Conservation (phyloP, 2,329 filamentous ascomycete species). For the Hymenoscyphus scutula region DNA sequence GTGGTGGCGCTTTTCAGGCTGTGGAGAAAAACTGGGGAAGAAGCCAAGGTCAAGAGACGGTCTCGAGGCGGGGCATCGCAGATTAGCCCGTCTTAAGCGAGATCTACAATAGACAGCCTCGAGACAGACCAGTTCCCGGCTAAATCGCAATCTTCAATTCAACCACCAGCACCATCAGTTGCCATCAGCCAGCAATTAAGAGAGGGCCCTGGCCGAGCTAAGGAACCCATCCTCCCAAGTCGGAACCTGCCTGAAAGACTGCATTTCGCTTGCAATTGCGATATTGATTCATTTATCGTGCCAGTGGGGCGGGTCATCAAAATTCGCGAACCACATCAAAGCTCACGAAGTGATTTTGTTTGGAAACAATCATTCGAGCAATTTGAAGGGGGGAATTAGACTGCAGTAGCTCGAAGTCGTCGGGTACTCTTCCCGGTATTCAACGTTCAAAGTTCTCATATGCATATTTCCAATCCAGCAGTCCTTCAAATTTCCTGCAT, state of each 20-base stretch:
- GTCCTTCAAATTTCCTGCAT: no score
- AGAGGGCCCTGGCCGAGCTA: no score
- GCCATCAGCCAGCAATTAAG: no score
- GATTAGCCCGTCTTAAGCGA: conserved; percentile 7
- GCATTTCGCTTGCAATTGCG: background rate
- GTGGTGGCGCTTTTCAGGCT: conserved; percentile 11
- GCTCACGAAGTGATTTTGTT: no score
- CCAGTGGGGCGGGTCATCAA: background rate
- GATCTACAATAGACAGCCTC: background rate
- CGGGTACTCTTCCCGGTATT: no score
- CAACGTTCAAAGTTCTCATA: no score
- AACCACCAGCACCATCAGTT: background rate
- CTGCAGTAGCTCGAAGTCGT: no score
- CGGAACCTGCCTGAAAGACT: conserved; percentile 13
- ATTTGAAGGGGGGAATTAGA: no score
- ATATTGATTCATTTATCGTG: conserved; percentile 8
- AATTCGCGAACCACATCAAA: no score
- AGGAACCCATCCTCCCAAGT: background rate
- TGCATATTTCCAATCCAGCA: no score
- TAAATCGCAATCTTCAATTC: background rate
- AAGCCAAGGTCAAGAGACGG: background rate
- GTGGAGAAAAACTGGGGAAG: conserved; percentile 4
- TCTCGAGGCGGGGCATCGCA: background rate
- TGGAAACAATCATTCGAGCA: no score
- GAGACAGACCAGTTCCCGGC: background rate